phyloP scores from a whole-genome alignment of 78 protist genomes.

The Dictyostelium firmibasis region DNA sequence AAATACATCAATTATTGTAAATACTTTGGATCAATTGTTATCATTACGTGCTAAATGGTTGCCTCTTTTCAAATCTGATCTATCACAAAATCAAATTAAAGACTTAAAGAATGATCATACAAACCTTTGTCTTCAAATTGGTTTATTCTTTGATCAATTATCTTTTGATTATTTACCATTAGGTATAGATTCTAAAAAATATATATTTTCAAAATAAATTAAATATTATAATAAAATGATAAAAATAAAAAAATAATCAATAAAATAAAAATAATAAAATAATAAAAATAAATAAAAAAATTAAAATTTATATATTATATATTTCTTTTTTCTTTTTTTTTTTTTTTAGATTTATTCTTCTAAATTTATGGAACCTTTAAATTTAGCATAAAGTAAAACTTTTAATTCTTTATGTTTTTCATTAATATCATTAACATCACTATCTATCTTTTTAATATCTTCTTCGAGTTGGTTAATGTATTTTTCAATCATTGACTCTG shows the following conservation, averaged over 20 bases:
- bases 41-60: slow-evolving; percentile 49
- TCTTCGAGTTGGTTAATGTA: slow-evolving; percentile 13
- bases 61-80: background rate
- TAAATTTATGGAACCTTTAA: slow-evolving; percentile 66
- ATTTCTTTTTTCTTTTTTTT: background rate
- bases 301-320: background rate
- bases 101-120: slow-evolving; percentile 53
- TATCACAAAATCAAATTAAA: slow-evolving; percentile 19
- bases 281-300: background rate
- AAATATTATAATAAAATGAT: background rate
- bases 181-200: slow-evolving; percentile 50
- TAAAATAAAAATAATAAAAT: background rate
- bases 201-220: background rate
- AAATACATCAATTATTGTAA: slow-evolving; percentile 36
- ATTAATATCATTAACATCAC: slow-evolving; percentile 28
- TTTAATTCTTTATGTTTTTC: slow-evolving; percentile 64
- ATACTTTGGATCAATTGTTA: slow-evolving; percentile 58
- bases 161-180: slow-evolving; percentile 35
- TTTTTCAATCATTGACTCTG: slow-evolving; percentile 39
- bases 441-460: slow-evolving; percentile 28
- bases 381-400: slow-evolving; percentile 41
- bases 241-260: background rate
- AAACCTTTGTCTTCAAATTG: slow-evolving; percentile 24
- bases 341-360: slow-evolving; percentile 58
- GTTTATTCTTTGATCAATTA: slow-evolving; percentile 39